phyloP scores from a whole-genome alignment of 2,329 filamentous ascomycete species.

The Ophiostoma australiae region DNA sequence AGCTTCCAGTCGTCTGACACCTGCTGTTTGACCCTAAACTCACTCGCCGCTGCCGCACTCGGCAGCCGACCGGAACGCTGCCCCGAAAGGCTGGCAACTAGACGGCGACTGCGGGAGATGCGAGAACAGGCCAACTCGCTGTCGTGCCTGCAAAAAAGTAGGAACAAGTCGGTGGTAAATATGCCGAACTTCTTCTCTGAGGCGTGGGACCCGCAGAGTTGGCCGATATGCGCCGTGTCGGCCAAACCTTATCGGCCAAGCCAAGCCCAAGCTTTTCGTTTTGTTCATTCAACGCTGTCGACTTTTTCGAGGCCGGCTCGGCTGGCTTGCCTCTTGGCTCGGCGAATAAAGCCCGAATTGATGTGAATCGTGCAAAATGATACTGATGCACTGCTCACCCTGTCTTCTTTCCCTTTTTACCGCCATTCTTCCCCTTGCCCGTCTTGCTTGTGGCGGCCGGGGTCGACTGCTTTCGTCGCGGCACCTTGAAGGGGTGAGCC shows the following conservation, averaged over 20 bases:
- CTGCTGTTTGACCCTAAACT: background rate
- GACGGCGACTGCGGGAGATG: background rate
- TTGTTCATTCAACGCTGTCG: background rate
- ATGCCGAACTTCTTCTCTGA: background rate
- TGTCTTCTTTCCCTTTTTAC: background rate
- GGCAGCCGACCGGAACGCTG: background rate
- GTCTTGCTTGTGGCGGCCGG: constrained; percentile 28
- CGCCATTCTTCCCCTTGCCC: constrained; percentile 25
- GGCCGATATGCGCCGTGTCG: background rate
- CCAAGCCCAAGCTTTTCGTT: background rate
- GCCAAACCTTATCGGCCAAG: background rate
- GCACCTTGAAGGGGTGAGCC: constrained; percentile 28
- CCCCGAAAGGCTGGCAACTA: background rate
- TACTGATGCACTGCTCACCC: background rate
- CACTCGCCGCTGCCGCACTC: background rate
- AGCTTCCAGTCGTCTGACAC: background rate
- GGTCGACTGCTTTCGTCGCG: background rate
- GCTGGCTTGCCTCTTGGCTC: background rate
- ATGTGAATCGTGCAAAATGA: background rate
- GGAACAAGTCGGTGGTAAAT: background rate
- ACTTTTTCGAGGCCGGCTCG: background rate
- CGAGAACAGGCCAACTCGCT: background rate
- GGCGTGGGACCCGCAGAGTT: constrained; percentile 1
- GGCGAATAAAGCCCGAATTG: background rate
- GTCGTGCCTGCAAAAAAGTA: background rate